These are phyloP conservation scores for Cladophialophora exuberans DNA, from an alignment of 2,329 filamentous ascomycete genomes.

Conservation along the genomic window DNA sequence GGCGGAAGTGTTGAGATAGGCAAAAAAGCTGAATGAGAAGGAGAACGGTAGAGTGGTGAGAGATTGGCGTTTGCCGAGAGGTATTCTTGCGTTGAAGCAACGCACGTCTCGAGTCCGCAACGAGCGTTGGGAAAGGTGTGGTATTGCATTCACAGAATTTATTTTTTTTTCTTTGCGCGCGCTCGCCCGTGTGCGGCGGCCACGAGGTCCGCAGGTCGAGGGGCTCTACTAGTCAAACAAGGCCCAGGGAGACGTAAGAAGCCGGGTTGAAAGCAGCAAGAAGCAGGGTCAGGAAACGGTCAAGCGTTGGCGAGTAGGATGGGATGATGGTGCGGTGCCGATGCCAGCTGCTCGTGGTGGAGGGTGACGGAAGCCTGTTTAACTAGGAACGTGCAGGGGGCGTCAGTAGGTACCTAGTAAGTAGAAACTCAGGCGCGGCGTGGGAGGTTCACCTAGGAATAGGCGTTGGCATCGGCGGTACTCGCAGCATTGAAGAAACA, in stretches of 20 bases:
- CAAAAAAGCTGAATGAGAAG: neutral
- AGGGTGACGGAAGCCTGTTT: conserved; percentile 15
- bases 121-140: conserved; percentile 7
- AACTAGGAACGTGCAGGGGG: neutral
- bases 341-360: conserved; percentile 2
- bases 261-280: conserved; percentile 28
- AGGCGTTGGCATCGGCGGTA: too few relatives aligned
- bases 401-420: too few relatives aligned
- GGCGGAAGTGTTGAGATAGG: conserved; percentile 5
- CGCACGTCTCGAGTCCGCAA: neutral
- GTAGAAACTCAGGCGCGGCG: too few relatives aligned
- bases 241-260: conserved; percentile 1
- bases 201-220: conserved; percentile 4
- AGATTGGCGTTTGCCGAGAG: neutral
- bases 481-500: too few relatives aligned
- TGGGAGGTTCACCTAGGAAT: too few relatives aligned
- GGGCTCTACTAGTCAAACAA: conserved; percentile 4
- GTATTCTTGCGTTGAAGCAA: neutral
- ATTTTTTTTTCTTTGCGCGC: conserved; percentile 11
- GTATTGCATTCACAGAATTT: conserved; percentile 8
- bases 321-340: conserved; percentile 10
- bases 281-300: conserved; percentile 28
- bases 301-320: conserved; percentile 23
- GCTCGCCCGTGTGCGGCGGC: conserved; percentile 7
- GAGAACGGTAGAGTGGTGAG: neutral